Conservation (phyloP, 257 asterid species). For the Cinchona pubescens region DNA sequence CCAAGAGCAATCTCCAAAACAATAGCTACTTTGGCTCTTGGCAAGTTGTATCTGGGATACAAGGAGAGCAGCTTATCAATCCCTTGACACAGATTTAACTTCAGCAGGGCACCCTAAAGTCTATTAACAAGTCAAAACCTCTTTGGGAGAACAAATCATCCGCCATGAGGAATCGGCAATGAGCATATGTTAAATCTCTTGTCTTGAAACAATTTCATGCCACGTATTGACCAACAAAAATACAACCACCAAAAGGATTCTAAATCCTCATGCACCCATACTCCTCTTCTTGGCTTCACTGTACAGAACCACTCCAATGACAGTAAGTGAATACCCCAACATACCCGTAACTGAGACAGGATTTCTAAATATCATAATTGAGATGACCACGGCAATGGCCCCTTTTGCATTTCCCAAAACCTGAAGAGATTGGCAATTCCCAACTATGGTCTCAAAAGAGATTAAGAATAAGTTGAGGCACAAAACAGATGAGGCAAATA, state of each 20-base stretch:
- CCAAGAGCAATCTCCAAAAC: background rate
- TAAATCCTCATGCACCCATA: slow-evolving; percentile 18
- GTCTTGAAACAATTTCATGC: background rate
- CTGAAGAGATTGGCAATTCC: slow-evolving; percentile 15
- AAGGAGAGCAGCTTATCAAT: background rate
- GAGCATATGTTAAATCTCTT: background rate
- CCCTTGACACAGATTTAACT: slow-evolving; percentile 6
- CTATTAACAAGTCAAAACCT: background rate
- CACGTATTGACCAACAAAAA: background rate
- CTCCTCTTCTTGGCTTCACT: slow-evolving; percentile 35
- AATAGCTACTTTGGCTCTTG: background rate
- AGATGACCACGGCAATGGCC: slow-evolving; percentile 37
- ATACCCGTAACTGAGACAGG: slow-evolving; percentile 35
- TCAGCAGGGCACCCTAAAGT: background rate
- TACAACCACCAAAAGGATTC: background rate
- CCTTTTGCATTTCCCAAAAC: slow-evolving; percentile 42
- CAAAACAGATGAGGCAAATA: background rate
- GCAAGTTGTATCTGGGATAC: background rate
- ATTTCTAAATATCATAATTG: slow-evolving; percentile 32
- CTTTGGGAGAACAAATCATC: background rate
- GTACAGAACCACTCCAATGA: slow-evolving; percentile 33
- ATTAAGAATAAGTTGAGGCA: background rate
- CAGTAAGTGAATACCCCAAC: slow-evolving; percentile 33
- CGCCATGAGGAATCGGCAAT: background rate
- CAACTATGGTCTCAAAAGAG: background rate